Percentiles rank a stretch among this genome's conserved stretches.
Evolutionary conservation across 495 filamentous ascomycete species (phyloP).

Genomic region (Lasiosphaeriaceae sp.): DNA sequence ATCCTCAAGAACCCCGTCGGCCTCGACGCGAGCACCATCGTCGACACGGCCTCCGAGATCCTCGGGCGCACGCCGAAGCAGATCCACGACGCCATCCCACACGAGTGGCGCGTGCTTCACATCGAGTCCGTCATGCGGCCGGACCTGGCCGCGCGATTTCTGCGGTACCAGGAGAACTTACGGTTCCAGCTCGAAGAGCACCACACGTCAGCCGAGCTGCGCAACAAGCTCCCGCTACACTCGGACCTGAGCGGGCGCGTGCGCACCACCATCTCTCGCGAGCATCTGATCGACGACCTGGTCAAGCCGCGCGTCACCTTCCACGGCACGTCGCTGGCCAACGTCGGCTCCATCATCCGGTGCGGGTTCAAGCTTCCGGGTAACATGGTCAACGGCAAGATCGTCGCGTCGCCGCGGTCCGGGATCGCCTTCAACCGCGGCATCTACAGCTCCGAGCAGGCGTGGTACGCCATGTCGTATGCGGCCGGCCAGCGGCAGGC

Average conservation of each 20-base stretch:
- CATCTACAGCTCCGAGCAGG: background rate
- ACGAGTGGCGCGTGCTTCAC: background rate
- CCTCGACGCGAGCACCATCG: background rate
- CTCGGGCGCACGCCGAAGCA: background rate
- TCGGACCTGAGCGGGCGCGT: background rate
- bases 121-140: background rate
- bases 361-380: background rate
- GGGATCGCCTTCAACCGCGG: background rate
- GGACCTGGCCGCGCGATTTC: background rate
- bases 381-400: background rate
- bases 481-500: background rate
- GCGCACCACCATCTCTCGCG: background rate
- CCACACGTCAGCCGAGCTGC: background rate
- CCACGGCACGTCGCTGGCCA: background rate
- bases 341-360: background rate
- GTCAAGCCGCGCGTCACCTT: constrained; percentile 3
- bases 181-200: background rate
- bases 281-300: constrained; percentile 1
- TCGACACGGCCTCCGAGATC: background rate
- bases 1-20: background rate
- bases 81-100: background rate
- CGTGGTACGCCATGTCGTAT: constrained; percentile 1
- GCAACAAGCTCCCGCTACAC: background rate
- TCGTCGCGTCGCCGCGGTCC: constrained; percentile 1
- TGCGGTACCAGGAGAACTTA: background rate